A percentile compares a stretch with the other conserved stretches of the same genome.
These are phyloP conservation scores for Henckelia pumila DNA, from an alignment of 257 asterid species.

Conservation along the genomic window DNA sequence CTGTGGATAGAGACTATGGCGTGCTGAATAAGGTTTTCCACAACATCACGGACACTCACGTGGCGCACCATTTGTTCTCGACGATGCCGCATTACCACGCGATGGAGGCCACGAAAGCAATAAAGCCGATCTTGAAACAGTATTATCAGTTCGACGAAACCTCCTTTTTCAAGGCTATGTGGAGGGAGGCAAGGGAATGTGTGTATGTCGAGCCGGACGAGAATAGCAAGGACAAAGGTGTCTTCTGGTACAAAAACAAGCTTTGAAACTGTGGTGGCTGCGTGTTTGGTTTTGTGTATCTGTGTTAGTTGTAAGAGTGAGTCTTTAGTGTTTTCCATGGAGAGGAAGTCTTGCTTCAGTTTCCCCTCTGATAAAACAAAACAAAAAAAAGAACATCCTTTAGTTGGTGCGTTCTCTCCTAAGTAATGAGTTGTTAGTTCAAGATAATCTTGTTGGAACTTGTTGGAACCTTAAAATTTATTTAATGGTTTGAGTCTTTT, in stretches of 20 bases:
- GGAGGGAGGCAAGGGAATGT: conserved; percentile 68
- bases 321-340: conserved; percentile 11
- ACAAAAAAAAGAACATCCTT: too few species aligned
- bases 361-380: conserved; percentile 17
- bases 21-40: conserved; percentile 63
- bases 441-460: background rate
- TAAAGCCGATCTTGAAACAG: conserved; percentile 58
- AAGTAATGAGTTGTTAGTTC: conserved; percentile 11
- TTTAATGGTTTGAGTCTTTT: background rate
- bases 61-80: conserved; percentile 65
- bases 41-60: conserved; percentile 66
- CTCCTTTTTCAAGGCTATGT: conserved; percentile 54
- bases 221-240: conserved; percentile 36
- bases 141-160: conserved; percentile 56
- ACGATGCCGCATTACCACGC: conserved; percentile 76
- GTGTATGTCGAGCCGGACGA: conserved; percentile 60
- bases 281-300: background rate
- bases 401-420: conserved; percentile 12
- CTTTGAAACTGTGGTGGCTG: conserved; percentile 22
- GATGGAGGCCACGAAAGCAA: conserved; percentile 67
- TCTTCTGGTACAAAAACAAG: conserved; percentile 65
- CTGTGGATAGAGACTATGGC: conserved; percentile 63
- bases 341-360: conserved; percentile 12
- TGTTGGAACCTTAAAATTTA: conserved; percentile 3
- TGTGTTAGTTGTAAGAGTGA: conserved; percentile 13